Evolutionary conservation across 352 stramenopile genomes (phyloP), one percentile per base, ranked within the genome.

Genomic region (Pythium grandisporangium): DNA sequence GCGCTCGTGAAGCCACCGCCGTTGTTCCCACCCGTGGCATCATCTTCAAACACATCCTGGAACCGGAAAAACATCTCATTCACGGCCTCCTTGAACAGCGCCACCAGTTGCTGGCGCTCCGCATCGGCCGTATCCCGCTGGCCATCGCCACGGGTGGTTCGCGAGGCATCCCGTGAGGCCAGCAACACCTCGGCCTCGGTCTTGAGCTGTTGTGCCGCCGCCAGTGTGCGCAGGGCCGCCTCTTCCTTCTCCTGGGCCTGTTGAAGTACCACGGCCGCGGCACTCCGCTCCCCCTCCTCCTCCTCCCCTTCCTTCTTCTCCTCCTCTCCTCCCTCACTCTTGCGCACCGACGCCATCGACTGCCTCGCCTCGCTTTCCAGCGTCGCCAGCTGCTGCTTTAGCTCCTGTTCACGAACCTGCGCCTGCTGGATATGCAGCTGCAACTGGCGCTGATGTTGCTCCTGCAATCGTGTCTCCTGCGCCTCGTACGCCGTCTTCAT

Each of bases 51-150:
- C 24, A 81, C 52, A 22, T 90, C 77, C 33, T 90, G 73, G 42
- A 90, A 86, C 4, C 70, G 77, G 51, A 80, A 87, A 43, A 87
- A 87, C 63, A 90, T 81, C 13, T 87, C 73, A 48, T 85, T 90
- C 44, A 87, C 65, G 0, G 65, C 55, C 37, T 87, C 70, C 36
- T 90, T 90, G 55, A 87, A 85, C 35, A 90, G 45, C 11, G 34
- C 53, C 32, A 74, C 55, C 8, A 84, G 41, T 30, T 60, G 55
- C 32, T 76, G 60, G 11, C 68, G 63, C 20, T 72, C 50, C 33
- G 26, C 50, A 61, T 21, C 48, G 48, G 13, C 46, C n/a, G 16
- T 22, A 22, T 12, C 2, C 10, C 12, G 22, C 26, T 19, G 22
- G 34, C 39, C 39, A 21, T 40, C 21, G n/a, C n/a, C n/a, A n/a